These are phyloP conservation scores for Geosmithia putterillii DNA, from an alignment of 2,329 filamentous ascomycete genomes.

Conservation along the genomic window DNA sequence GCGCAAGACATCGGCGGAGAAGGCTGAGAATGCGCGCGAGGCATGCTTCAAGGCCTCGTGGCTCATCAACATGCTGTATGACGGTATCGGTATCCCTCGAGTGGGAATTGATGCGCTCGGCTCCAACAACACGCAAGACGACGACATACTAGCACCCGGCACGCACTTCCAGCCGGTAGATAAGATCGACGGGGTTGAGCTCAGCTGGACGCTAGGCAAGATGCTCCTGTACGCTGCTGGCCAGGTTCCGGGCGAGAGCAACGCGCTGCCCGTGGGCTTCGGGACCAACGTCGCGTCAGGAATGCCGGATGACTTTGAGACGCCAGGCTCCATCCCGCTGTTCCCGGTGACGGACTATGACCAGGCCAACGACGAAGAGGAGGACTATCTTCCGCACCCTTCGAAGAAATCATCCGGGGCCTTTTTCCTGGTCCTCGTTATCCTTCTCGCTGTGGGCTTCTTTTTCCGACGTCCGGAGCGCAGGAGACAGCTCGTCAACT, in stretches of 20 bases:
- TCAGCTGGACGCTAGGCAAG: slow-evolving; percentile 95
- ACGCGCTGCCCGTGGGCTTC: slow-evolving; percentile 69
- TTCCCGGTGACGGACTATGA: slow-evolving; percentile 14
- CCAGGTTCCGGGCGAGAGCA: slow-evolving; percentile 57
- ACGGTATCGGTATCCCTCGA: slow-evolving; percentile 87
- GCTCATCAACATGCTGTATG: slow-evolving; percentile 92
- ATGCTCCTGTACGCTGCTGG: slow-evolving; percentile 92
- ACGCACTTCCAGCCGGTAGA: slow-evolving; percentile 88
- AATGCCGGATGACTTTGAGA: slow-evolving; percentile 70
- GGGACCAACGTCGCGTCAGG: slow-evolving; percentile 64
- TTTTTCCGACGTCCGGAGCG: slow-evolving; percentile 72
- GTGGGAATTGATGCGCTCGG: slow-evolving; percentile 57
- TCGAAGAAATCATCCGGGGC: slow-evolving; percentile 41
- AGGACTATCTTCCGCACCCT: slow-evolving; percentile 55
- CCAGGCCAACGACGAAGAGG: slow-evolving; percentile 38
- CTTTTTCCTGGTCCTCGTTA: slow-evolving; percentile 56
- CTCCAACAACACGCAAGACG: slow-evolving; percentile 1
- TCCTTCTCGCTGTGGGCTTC: slow-evolving; percentile 57
- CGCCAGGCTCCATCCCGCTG: slow-evolving; percentile 49
- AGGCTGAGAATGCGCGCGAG: slow-evolving; percentile 67
- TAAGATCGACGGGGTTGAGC: slow-evolving; percentile 81
- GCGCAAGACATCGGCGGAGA: slow-evolving; percentile 65
- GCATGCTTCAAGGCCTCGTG: slow-evolving; percentile 98
- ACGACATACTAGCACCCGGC: slow-evolving; percentile 54
- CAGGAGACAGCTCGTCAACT: slow-evolving; percentile 25